These are phyloP conservation scores for Ambrosia hybrid DNA, from an alignment of 140 eudicot genomes.

Conservation along the genomic window DNA sequence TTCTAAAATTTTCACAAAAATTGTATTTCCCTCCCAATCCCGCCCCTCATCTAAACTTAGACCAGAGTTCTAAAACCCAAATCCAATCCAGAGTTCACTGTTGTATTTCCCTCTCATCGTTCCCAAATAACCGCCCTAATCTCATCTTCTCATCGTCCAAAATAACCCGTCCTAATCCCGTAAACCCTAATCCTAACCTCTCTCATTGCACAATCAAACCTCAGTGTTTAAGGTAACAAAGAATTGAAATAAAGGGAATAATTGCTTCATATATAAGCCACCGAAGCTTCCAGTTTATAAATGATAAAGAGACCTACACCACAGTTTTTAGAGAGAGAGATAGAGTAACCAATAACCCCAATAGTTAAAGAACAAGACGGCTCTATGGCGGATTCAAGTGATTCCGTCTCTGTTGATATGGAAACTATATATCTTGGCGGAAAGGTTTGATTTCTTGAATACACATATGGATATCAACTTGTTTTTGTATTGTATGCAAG, in stretches of 20 bases:
- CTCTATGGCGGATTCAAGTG: constrained; percentile 68
- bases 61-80: too few species aligned
- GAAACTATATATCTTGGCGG: constrained; percentile 73
- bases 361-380: constrained; percentile 36
- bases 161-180: too few species aligned
- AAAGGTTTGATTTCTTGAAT: constrained; percentile 42
- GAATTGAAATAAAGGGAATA: constrained; percentile 6
- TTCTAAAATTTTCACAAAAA: too few species aligned
- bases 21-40: too few species aligned
- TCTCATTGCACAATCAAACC: too few species aligned
- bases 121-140: too few species aligned
- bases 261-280: constrained; percentile 60
- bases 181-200: too few species aligned
- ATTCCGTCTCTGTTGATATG: constrained; percentile 71
- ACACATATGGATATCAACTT: neutral
- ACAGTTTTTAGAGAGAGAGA: constrained; percentile 42
- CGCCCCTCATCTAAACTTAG: too few species aligned
- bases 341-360: constrained; percentile 15
- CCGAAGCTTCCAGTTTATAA: constrained; percentile 41
- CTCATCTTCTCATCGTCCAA: too few species aligned
- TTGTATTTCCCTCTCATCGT: too few species aligned
- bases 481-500: constrained; percentile 9
- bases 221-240: too few species aligned
- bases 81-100: too few species aligned
- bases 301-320: constrained; percentile 35